Evolutionary conservation across 768 basidiomycete species (phyloP).

Genomic region (Macrolepiota dolichaula): DNA sequence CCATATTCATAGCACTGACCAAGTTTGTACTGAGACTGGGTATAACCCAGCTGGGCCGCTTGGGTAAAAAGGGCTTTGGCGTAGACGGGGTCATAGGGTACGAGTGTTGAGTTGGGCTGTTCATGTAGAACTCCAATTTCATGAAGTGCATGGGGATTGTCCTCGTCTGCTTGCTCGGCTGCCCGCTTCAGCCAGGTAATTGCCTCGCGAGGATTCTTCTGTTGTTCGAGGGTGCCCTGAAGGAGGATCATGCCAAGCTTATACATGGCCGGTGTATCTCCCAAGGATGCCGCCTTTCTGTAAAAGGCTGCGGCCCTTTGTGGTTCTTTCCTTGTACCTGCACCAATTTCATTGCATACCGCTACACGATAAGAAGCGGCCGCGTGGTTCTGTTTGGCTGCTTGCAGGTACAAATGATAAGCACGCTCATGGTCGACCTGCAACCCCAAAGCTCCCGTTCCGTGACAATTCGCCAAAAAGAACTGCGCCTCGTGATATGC

Average conservation of each 20-base stretch:
- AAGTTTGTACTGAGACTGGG: slow-evolving; percentile 91
- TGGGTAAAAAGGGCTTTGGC: slow-evolving; percentile 86
- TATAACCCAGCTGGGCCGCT: slow-evolving; percentile 91
- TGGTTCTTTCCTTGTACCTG: slow-evolving; percentile 87
- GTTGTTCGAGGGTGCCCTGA: slow-evolving; percentile 78
- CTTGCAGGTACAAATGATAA: slow-evolving; percentile 95
- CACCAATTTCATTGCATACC: slow-evolving; percentile 98
- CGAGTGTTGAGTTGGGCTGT: slow-evolving; percentile 57
- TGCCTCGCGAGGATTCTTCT: slow-evolving; percentile 85
- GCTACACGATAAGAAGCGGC: slow-evolving; percentile 95
- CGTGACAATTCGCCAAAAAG: slow-evolving; percentile 96
- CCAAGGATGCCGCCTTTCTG: slow-evolving; percentile 92
- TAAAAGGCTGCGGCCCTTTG: slow-evolving; percentile 92
- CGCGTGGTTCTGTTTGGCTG: slow-evolving; percentile 95
- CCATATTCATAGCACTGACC: slow-evolving; percentile 97
- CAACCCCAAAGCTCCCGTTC: slow-evolving; percentile 92
- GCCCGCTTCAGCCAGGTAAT: slow-evolving; percentile 93
- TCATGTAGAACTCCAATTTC: slow-evolving; percentile 91
- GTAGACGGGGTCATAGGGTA: slow-evolving; percentile 77
- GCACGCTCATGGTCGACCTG: slow-evolving; percentile 97
- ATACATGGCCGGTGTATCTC: slow-evolving; percentile 98
- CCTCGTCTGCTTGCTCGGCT: slow-evolving; percentile 95
- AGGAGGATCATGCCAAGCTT: slow-evolving; percentile 99
- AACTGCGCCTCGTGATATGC: slow-evolving; percentile 97
- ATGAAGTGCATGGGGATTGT: slow-evolving; percentile 96